Evolutionary conservation across 495 filamentous ascomycete genomes (phyloP).

Genomic region (Tetracladium setigerum): DNA sequence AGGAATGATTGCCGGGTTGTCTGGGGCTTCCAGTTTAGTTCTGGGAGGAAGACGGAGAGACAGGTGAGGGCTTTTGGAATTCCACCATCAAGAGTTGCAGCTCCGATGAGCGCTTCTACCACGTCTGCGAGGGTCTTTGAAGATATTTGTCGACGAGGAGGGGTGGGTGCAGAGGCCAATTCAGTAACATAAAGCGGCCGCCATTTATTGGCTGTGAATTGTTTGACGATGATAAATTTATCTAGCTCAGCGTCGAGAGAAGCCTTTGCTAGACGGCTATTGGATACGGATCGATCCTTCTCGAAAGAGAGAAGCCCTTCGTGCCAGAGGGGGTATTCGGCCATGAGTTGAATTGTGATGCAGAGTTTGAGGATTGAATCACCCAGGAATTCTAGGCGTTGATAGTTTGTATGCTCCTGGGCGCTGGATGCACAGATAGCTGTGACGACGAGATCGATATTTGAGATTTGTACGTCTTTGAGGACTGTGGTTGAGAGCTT

Average conservation of each 20-base stretch:
- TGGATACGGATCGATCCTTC: conserved; percentile 67
- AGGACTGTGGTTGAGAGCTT: conserved; percentile 56
- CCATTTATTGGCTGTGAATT: conserved; percentile 69
- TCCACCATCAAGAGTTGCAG: conserved; percentile 66
- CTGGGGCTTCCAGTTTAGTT: conserved; percentile 47
- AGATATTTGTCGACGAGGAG: conserved; percentile 39
- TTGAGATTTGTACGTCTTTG: conserved; percentile 40
- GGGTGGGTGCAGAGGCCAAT: conserved; percentile 23
- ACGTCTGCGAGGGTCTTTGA: conserved; percentile 86
- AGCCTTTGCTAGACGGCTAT: conserved; percentile 57
- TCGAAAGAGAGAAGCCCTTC: conserved; percentile 68
- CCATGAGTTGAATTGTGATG: conserved; percentile 58
- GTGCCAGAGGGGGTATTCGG: conserved; percentile 59
- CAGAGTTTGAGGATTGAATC: conserved; percentile 80
- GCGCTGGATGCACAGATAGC: conserved; percentile 66
- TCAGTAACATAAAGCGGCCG: conserved; percentile 51
- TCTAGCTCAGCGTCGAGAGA: conserved; percentile 59
- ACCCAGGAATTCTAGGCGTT: conserved; percentile 83
- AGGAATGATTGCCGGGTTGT: conserved; percentile 19
- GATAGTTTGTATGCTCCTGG: conserved; percentile 59
- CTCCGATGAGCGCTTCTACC: conserved; percentile 76
- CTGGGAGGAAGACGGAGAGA: conserved; percentile 57
- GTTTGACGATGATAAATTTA: conserved; percentile 60
- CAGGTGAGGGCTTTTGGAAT: conserved; percentile 54
- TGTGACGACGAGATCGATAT: conserved; percentile 53